Conservation (phyloP, 768 basidiomycete genomes). For the Leccinum arenicola region DNA sequence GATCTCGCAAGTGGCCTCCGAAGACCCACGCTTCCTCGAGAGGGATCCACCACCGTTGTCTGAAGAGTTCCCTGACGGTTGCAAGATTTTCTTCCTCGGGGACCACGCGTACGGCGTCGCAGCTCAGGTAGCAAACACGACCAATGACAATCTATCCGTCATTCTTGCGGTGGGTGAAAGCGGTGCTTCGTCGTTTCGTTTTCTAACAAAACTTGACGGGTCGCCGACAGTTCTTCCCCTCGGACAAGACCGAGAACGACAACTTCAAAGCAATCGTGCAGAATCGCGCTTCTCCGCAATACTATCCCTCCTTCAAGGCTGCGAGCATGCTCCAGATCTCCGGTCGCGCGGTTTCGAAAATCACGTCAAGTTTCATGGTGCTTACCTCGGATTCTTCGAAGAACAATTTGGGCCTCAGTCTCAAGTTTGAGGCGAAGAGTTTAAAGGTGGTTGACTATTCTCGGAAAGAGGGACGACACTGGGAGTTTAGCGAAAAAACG, state of each 20-base stretch:
- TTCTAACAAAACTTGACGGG: slow-evolving; percentile 1
- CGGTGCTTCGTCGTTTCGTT: neutral
- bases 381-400: slow-evolving; percentile 72
- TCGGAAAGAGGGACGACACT: slow-evolving; percentile 74
- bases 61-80: slow-evolving; percentile 87
- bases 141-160: slow-evolving; percentile 70
- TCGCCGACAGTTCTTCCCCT: slow-evolving; percentile 72
- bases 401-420: slow-evolving; percentile 86
- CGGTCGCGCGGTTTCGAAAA: slow-evolving; percentile 78
- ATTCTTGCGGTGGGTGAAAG: slow-evolving; percentile 69
- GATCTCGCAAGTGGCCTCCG: slow-evolving; percentile 73
- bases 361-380: slow-evolving; percentile 94
- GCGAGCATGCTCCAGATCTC: slow-evolving; percentile 73
- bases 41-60: slow-evolving; percentile 75
- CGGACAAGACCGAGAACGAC: slow-evolving; percentile 75
- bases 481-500: slow-evolving; percentile 94
- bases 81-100: slow-evolving; percentile 94
- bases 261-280: slow-evolving; percentile 71
- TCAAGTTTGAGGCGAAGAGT: slow-evolving; percentile 95
- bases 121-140: slow-evolving; percentile 79
- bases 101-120: slow-evolving; percentile 95
- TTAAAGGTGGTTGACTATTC: slow-evolving; percentile 94
- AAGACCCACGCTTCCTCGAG: slow-evolving; percentile 88
- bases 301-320: slow-evolving; percentile 77
- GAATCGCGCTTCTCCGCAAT: slow-evolving; percentile 48